These are phyloP conservation scores for Lipomyces kockii DNA, from an alignment of 805 yeast genomes.

Conservation along the genomic window DNA sequence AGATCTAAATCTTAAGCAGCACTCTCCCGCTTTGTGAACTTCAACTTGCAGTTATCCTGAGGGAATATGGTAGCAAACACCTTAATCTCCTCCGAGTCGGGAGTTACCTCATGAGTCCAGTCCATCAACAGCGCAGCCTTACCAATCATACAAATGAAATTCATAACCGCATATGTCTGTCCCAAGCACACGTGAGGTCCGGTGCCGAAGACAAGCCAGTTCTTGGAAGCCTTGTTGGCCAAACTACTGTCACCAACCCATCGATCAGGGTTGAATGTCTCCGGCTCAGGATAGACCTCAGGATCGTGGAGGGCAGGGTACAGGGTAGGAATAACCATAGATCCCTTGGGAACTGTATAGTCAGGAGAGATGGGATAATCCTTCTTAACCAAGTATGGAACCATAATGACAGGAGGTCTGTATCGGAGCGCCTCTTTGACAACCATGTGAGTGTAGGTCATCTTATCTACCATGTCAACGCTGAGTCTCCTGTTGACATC, in stretches of 20 bases:
- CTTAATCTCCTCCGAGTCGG: constrained; percentile 84
- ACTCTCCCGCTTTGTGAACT: constrained; percentile 52
- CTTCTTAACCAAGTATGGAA: constrained; percentile 91
- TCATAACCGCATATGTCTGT: constrained; percentile 88
- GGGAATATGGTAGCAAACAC: constrained; percentile 99
- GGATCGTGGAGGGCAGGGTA: constrained; percentile 98
- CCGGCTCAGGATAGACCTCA: constrained; percentile 93
- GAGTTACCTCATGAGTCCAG: constrained; percentile 81
- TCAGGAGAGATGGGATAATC: constrained; percentile 78
- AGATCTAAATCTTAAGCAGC: constrained; percentile 11
- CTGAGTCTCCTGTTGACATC: constrained; percentile 67
- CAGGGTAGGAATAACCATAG: constrained; percentile 94
- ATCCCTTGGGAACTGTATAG: constrained; percentile 94
- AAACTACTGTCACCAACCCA: constrained; percentile 81
- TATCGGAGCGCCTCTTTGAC: constrained; percentile 91
- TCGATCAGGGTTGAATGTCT: constrained; percentile 92
- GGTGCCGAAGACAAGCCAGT: constrained; percentile 96
- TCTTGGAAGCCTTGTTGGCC: constrained; percentile 62
- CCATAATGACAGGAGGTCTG: constrained; percentile 98
- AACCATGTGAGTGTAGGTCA: constrained; percentile 88
- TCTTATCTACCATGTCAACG: constrained; percentile 76
- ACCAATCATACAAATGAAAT: constrained; percentile 88
- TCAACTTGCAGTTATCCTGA: constrained; percentile 84
- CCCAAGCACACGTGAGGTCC: constrained; percentile 98
- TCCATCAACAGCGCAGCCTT: constrained; percentile 83